phyloP scores from a whole-genome alignment of 2,329 filamentous ascomycete genomes.

The Calonectria hawksworthii region DNA sequence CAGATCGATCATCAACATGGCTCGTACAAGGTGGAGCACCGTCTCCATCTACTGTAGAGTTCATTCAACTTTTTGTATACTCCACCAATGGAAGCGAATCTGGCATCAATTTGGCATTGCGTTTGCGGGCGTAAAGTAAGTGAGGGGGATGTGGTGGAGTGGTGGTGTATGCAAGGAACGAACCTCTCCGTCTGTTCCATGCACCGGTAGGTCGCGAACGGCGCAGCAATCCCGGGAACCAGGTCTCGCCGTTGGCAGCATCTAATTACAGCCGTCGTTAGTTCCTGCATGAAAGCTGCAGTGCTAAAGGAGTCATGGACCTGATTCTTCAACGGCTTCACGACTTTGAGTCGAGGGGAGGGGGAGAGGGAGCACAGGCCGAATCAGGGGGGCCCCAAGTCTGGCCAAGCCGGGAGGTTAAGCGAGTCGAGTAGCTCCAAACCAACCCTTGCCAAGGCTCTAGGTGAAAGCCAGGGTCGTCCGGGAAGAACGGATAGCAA shows the following conservation, averaged over 20 bases:
- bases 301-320: background rate
- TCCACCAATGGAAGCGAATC: background rate
- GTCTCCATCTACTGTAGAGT: background rate
- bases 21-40: background rate
- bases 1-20: background rate
- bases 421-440: conserved; percentile 1
- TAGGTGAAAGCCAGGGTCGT: background rate
- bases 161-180: background rate
- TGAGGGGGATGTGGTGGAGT: background rate
- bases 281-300: background rate
- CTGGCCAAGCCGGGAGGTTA: background rate
- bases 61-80: background rate
- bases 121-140: background rate
- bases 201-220: background rate
- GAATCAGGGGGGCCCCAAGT: background rate
- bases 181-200: background rate
- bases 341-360: background rate
- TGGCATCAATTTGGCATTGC: background rate
- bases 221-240: background rate
- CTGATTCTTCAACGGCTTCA: conserved; percentile 7
- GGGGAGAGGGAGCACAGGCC: background rate
- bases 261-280: background rate
- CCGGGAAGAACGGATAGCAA: background rate
- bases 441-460: background rate
- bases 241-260: background rate